Conservation (phyloP, 1,284 basidiomycete species). For the Malassezia psittaci region DNA sequence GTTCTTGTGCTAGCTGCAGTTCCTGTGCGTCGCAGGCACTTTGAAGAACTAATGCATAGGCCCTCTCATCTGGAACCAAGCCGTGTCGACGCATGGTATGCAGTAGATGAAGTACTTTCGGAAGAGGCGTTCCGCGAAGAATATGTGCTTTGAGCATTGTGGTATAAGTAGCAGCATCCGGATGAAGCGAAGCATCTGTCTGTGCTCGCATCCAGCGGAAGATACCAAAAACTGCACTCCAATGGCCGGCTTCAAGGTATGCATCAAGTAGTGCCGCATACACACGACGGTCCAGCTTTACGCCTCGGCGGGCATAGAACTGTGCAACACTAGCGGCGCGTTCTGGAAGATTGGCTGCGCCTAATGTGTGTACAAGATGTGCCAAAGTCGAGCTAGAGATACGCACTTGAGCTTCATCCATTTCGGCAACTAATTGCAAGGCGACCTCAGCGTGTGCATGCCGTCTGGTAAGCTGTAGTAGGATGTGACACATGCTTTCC, state of each 20-base stretch:
- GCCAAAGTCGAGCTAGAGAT: neutral
- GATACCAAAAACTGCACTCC: constrained; percentile 61
- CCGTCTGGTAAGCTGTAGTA: constrained; percentile 4
- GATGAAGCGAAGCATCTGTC: constrained; percentile 19
- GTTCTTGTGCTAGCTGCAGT: constrained; percentile 59
- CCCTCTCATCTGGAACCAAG: constrained; percentile 57
- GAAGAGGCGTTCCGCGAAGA: constrained; percentile 65
- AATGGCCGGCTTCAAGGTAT: constrained; percentile 70
- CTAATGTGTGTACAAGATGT: constrained; percentile 12
- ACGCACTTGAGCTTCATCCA: constrained; percentile 3
- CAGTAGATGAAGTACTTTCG: constrained; percentile 60
- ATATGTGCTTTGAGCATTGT: constrained; percentile 77
- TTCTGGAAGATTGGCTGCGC: constrained; percentile 8
- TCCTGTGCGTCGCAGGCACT: constrained; percentile 68
- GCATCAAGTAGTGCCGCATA: constrained; percentile 66
- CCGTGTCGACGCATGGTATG: constrained; percentile 54
- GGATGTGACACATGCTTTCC: constrained; percentile 12
- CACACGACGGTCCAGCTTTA: constrained; percentile 2
- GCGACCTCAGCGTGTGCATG: neutral
- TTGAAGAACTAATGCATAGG: constrained; percentile 70
- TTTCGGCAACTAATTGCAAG: constrained; percentile 8
- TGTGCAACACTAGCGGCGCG: constrained; percentile 7
- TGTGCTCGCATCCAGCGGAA: constrained; percentile 58
- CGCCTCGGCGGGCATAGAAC: constrained; percentile 6
- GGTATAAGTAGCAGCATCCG: constrained; percentile 47